Percentiles rank a stretch among this genome's conserved stretches.
Conservation (phyloP, 176 grass and related monocot species). For the Themeda triandra region DNA sequence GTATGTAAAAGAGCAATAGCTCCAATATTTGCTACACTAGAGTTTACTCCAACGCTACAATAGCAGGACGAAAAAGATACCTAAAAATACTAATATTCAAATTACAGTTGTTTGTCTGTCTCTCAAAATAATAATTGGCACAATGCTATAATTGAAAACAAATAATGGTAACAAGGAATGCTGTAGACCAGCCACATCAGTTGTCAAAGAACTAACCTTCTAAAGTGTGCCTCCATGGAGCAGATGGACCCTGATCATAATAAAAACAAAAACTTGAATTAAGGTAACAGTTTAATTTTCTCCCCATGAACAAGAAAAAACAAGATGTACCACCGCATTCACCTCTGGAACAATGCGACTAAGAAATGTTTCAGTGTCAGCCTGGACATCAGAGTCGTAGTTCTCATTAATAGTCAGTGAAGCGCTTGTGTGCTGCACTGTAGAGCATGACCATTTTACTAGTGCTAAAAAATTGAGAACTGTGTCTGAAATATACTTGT, state of each 20-base stretch:
- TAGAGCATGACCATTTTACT: constrained; percentile 17
- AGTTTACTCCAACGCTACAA: background rate
- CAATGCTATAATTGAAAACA: background rate
- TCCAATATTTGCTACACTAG: background rate
- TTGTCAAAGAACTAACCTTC: constrained; percentile 54
- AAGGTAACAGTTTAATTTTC: background rate
- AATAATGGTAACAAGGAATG: background rate
- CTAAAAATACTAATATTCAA: background rate
- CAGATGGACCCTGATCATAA: constrained; percentile 69
- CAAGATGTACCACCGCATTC: background rate
- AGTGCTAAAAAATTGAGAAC: background rate
- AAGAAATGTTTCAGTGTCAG: constrained; percentile 94
- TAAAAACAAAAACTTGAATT: background rate
- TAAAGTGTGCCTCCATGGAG: constrained; percentile 93
- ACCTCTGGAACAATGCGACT: constrained; percentile 93
- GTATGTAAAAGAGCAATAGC: background rate
- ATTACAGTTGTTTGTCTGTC: background rate
- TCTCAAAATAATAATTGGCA: background rate
- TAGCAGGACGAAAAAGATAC: background rate
- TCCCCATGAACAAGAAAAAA: constrained; percentile 7
- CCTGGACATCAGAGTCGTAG: constrained; percentile 91
- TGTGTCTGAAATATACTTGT: background rate
- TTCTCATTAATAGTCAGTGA: constrained; percentile 98
- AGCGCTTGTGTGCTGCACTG: constrained; percentile 98
- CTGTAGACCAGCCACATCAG: background rate